A percentile compares a stretch with the other conserved stretches of the same genome.
phyloP scores from a whole-genome alignment of 441 rosid species.

The Aleurites moluccanus region DNA sequence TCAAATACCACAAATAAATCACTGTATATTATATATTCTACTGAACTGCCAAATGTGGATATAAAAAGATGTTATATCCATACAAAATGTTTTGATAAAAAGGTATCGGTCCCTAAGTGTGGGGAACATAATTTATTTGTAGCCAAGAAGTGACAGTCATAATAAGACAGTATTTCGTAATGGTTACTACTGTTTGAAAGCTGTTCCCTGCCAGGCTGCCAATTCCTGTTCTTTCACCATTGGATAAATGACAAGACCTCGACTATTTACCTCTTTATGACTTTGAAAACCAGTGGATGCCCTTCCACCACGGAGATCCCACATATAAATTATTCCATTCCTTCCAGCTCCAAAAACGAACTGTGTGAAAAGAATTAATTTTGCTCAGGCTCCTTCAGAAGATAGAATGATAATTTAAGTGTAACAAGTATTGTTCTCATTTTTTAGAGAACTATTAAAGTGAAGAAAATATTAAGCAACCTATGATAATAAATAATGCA shows the following conservation, averaged over 20 bases:
- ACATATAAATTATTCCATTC: conserved; percentile 64
- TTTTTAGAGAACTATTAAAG: not conserved
- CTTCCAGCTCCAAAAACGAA: conserved; percentile 77
- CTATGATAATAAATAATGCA: not conserved
- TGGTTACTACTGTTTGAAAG: not conserved
- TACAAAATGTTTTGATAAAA: not conserved
- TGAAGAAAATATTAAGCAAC: not conserved
- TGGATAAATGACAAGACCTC: conserved; percentile 2
- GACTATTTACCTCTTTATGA: conserved; percentile 56
- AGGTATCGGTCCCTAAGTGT: not conserved
- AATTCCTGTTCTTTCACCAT: not conserved
- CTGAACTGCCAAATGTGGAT: not conserved
- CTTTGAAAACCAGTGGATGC: conserved; percentile 61
- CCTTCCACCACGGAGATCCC: conserved; percentile 97
- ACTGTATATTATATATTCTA: not conserved
- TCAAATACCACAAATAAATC: conserved; percentile 10
- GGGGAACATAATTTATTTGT: not conserved
- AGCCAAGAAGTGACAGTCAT: not conserved
- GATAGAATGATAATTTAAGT: not conserved
- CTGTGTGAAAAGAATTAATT: conserved; percentile 33
- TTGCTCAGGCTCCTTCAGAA: not conserved
- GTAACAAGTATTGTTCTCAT: not conserved
- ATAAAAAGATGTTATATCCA: not conserved
- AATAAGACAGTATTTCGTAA: not conserved
- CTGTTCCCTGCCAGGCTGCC: not conserved